A percentile compares a stretch with the other conserved stretches of the same genome.
Conservation (phyloP, 139 green algal species). For the Monoraphidium neglectum region DNA sequence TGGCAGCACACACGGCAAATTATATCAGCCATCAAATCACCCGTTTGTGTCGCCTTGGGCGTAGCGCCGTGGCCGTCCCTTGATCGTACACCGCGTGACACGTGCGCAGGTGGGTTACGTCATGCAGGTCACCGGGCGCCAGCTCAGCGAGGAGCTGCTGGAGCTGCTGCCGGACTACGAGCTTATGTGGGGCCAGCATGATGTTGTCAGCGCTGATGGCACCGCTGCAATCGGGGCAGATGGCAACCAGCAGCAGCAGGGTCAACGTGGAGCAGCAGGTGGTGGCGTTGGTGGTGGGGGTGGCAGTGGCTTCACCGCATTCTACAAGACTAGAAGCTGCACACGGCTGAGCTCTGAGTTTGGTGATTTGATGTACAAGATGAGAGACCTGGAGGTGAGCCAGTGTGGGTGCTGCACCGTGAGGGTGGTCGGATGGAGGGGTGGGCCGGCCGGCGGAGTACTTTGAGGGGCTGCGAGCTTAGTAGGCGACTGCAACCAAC, state of each 20-base stretch:
- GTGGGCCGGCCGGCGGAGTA: no score
- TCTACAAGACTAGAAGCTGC: conserved; percentile 66
- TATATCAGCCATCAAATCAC: not conserved
- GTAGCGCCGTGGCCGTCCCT: no score
- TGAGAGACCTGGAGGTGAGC: conserved; percentile 79
- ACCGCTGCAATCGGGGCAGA: conserved; percentile 13
- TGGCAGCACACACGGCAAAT: not conserved
- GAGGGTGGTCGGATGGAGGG: no score
- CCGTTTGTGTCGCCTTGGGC: no score
- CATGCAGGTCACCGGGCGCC: conserved; percentile 46
- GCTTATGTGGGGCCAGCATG: conserved; percentile 48
- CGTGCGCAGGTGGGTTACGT: conserved; percentile 46
- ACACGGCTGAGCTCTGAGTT: conserved; percentile 61
- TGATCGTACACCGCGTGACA: no score
- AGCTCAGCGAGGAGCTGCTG: conserved; percentile 60
- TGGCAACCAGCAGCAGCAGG: no score
- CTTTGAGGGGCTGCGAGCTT: no score
- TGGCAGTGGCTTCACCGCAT: conserved; percentile 39
- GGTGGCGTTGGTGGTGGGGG: not conserved
- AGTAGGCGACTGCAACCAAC: no score
- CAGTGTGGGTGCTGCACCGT: no score
- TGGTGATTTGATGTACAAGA: conserved; percentile 82
- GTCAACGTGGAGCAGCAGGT: no score
- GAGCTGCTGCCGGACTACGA: conserved; percentile 78
- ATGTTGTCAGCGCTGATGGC: no score